Evolutionary conservation across 371 early-diverging fungal genomes (phyloP).

Genomic region (Mucor irregularis): DNA sequence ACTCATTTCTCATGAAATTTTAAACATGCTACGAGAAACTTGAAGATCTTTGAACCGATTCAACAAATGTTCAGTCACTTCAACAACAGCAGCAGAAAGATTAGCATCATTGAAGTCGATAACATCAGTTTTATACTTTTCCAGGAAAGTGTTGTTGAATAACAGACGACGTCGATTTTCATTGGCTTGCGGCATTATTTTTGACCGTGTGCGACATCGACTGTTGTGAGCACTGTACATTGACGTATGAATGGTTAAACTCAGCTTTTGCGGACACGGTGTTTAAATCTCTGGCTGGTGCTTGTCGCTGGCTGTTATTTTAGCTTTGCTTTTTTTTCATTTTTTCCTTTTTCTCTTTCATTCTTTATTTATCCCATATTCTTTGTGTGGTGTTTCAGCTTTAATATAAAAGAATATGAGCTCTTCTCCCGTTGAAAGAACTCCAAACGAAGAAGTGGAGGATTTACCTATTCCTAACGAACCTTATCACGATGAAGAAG

Average conservation of each 20-base stretch:
- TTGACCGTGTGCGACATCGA: constrained; percentile 14
- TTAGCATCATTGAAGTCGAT: constrained; percentile 13
- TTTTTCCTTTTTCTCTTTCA: too few relatives aligned
- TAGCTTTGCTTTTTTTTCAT: too few relatives aligned
- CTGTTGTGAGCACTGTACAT: constrained; percentile 11
- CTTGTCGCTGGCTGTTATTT: too few relatives aligned
- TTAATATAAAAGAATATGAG: too few relatives aligned
- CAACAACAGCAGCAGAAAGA: constrained; percentile 18
- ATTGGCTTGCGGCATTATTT: constrained; percentile 9
- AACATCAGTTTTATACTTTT: constrained; percentile 10
- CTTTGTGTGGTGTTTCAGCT: too few relatives aligned
- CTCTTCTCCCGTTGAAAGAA: too few relatives aligned
- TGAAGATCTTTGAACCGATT: constrained; percentile 9
- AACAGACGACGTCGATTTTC: constrained; percentile 5
- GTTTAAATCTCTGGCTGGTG: too few relatives aligned
- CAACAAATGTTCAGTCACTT: constrained; percentile 17
- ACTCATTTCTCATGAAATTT: constrained; percentile 10
- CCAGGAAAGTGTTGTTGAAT: constrained; percentile 21
- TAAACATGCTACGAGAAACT: constrained; percentile 11
- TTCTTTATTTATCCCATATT: too few relatives aligned
- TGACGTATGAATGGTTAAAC: too few relatives aligned
- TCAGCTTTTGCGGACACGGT: too few relatives aligned
- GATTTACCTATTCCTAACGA: constrained; percentile 20
- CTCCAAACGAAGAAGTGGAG: not conserved
- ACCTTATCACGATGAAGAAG: constrained; percentile 24